Percentiles rank a stretch among this genome's conserved stretches.
Evolutionary conservation across 306 rosid species (phyloP).

Genomic region (Fragaria nilgerrensis): DNA sequence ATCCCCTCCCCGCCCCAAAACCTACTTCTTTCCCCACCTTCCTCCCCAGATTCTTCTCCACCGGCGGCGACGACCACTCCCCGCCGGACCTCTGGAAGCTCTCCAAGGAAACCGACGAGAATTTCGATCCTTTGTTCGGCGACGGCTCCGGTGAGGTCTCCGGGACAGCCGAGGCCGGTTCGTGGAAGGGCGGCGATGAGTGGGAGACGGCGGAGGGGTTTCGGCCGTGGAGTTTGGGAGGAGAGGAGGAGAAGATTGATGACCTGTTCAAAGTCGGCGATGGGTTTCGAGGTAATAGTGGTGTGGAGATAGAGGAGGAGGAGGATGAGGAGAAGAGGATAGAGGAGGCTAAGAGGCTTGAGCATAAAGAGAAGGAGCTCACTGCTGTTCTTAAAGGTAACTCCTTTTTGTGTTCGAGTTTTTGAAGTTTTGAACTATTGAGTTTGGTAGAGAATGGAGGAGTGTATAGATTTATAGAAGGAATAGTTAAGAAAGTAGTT

Average conservation of each 20-base stretch:
- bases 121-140: conserved; percentile 43
- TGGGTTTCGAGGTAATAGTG: conserved; percentile 14
- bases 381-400: conserved; percentile 61
- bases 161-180: conserved; percentile 28
- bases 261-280: conserved; percentile 47
- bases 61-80: conserved; percentile 37
- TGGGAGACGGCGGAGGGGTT: conserved; percentile 32
- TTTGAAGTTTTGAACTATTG: not conserved
- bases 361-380: conserved; percentile 66
- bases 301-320: conserved; percentile 20
- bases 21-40: conserved; percentile 8
- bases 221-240: conserved; percentile 57
- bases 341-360: conserved; percentile 40
- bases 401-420: not conserved
- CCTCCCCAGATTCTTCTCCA: conserved; percentile 47
- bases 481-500: too few species aligned
- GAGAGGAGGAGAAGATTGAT: conserved; percentile 41
- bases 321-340: conserved; percentile 33
- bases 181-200: conserved; percentile 49
- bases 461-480: not conserved
- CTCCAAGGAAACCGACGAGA: conserved; percentile 43
- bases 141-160: conserved; percentile 17
- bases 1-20: not conserved
- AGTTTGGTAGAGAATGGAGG: not conserved
- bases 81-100: conserved; percentile 38